These are phyloP conservation scores for Claviceps pusilla DNA, from an alignment of 2,329 filamentous ascomycete genomes.

Conservation along the genomic window DNA sequence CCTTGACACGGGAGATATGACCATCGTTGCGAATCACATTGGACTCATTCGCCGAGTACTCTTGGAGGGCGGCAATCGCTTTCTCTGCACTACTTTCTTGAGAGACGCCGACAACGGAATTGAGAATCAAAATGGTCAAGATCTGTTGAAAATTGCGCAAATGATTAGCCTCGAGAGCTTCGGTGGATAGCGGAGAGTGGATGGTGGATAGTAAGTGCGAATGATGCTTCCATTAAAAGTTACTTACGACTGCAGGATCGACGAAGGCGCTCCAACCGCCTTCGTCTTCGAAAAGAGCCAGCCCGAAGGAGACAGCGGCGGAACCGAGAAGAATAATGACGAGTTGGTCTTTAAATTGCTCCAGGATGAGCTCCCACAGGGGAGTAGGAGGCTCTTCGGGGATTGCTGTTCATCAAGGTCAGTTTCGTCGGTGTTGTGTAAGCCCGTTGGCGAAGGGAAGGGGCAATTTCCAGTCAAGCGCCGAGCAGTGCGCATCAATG, in stretches of 20 bases:
- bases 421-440: slow-evolving; percentile 4
- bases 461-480: neutral
- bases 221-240: neutral
- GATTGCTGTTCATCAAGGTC: slow-evolving; percentile 29
- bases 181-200: neutral
- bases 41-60: slow-evolving; percentile 97
- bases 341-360: slow-evolving; percentile 98
- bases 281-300: slow-evolving; percentile 84
- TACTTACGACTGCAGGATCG: slow-evolving; percentile 78
- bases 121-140: slow-evolving; percentile 88
- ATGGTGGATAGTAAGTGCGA: neutral
- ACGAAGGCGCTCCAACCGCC: slow-evolving; percentile 96
- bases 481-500: neutral
- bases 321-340: slow-evolving; percentile 90
- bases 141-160: slow-evolving; percentile 41
- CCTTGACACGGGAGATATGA: slow-evolving; percentile 67
- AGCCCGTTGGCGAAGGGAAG: neutral
- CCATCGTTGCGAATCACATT: slow-evolving; percentile 77
- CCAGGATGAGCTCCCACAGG: slow-evolving; percentile 87
- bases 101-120: slow-evolving; percentile 91
- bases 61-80: slow-evolving; percentile 91
- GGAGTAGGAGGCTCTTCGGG: slow-evolving; percentile 88
- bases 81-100: slow-evolving; percentile 98
- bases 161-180: neutral
- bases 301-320: slow-evolving; percentile 79